A percentile compares a stretch with the other conserved stretches of the same genome.
These are phyloP conservation scores for Penicillium concentricum DNA, from an alignment of 2,329 filamentous ascomycete genomes.

Conservation along the genomic window DNA sequence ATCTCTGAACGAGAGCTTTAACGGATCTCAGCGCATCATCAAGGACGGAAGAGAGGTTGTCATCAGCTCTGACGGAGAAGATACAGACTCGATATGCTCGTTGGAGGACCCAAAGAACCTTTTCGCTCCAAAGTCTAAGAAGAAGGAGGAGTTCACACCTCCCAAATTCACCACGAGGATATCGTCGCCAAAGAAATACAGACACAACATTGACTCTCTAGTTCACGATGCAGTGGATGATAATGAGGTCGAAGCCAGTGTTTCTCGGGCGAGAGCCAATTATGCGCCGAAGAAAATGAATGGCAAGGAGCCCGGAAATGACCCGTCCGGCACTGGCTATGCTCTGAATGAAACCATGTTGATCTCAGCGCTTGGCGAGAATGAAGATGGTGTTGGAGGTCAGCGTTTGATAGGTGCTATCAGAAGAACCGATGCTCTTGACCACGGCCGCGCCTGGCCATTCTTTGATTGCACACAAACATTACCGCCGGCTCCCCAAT, in stretches of 20 bases:
- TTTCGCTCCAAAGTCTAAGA: conserved; percentile 33
- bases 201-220: conserved; percentile 63
- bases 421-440: conserved; percentile 59
- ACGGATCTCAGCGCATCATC: conserved; percentile 52
- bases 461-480: conserved; percentile 51
- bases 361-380: conserved; percentile 41
- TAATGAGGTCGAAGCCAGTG: conserved; percentile 57
- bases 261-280: conserved; percentile 39
- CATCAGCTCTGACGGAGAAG: conserved; percentile 70
- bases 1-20: conserved; percentile 24
- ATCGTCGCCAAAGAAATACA: conserved; percentile 46
- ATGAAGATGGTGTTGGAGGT: conserved; percentile 44
- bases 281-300: conserved; percentile 18
- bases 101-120: conserved; percentile 50
- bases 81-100: conserved; percentile 57
- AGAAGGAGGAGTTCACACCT: not conserved
- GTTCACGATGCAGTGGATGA: conserved; percentile 60
- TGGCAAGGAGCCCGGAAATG: not conserved
- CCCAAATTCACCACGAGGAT: not conserved
- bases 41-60: conserved; percentile 57
- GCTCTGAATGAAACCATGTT: conserved; percentile 42
- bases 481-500: conserved; percentile 26
- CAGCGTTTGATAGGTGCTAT: conserved; percentile 58
- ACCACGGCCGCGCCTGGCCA: conserved; percentile 54
- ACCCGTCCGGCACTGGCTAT: conserved; percentile 1